Evolutionary conservation across 164 flowering plant species (phyloP).

Genomic region (Stephania yunnanensis): DNA sequence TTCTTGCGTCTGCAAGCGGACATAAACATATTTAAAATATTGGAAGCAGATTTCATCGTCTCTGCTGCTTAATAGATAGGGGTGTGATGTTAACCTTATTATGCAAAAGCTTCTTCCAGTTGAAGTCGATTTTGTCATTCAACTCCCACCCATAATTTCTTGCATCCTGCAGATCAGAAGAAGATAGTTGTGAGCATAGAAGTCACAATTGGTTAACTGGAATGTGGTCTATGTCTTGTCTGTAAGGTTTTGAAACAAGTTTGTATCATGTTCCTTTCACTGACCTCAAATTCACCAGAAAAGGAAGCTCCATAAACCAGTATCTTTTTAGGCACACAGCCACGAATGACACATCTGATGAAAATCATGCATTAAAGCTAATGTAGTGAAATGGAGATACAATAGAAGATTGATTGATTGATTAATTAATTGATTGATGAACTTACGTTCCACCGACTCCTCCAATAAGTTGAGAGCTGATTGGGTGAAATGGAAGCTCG

Average conservation of each 20-base stretch:
- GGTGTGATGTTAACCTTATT: constrained; percentile 55
- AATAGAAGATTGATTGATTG: not conserved
- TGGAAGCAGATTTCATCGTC: not conserved
- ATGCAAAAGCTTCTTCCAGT: constrained; percentile 84
- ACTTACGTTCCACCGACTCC: constrained; percentile 99
- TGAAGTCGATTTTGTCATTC: constrained; percentile 62
- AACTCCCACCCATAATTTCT: constrained; percentile 88
- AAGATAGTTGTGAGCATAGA: no score
- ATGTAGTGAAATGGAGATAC: not conserved
- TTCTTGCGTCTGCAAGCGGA: constrained; percentile 76
- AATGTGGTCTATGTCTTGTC: no score
- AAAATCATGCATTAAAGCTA: constrained; percentile 4
- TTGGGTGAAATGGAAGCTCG: constrained; percentile 94
- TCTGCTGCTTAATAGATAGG: not conserved
- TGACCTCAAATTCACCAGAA: constrained; percentile 88
- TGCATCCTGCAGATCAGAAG: constrained; percentile 63
- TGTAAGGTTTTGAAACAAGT: no score
- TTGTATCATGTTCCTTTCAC: no score
- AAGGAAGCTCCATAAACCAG: constrained; percentile 89
- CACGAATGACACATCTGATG: constrained; percentile 95
- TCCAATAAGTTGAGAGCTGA: constrained; percentile 89
- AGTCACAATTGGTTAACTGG: no score
- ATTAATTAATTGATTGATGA: not conserved
- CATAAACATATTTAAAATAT: constrained; percentile 4
- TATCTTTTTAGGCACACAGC: constrained; percentile 98